Evolutionary conservation across 1,284 basidiomycete genomes (phyloP), one percentile per base, ranked within the genome.

Genomic region (Heterobasidion parviporum): DNA sequence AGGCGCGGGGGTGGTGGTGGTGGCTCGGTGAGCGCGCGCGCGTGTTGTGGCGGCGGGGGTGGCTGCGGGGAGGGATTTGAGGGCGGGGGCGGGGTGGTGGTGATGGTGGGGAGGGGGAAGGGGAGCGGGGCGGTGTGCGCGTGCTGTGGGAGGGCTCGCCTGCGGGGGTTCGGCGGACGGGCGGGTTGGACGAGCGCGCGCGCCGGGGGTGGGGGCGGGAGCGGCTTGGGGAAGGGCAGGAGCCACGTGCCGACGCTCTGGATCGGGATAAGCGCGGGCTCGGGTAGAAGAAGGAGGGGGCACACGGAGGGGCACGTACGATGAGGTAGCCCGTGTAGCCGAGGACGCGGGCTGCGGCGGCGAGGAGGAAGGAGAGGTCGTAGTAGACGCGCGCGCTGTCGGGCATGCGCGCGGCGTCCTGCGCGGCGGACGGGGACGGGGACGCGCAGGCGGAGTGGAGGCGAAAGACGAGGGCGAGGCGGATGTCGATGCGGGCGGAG

Each of bases 241-340:
- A 60, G 54, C 55, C 53, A 60, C 26, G 59, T 52, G 46, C 57
- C 14, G 38, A 41, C 38, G 38, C 9, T 45, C 51, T 2, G 55
- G 36, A 3, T 45, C 53, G 7, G 49, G n/a, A 5, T 60, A 8
- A 44, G 18, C 32, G 41, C 10, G 38, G 8, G 38, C 26, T 45
- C 9, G 35, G 38, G 38, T 53, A 7, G 26, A 26, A 3, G 26
- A 26, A 26, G 26, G 26, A 5, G 26, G 26, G 26, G 26, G 26
- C 26, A 5, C 26, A 5, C 26, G 26, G 3, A 26, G 32, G 15
- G 15, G 2, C 12, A 55, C 59, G 34, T 46, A 60, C 59, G 49
- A 53, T 44, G 7, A 55, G 43, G 41, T 60, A 57, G 9, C 59
- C 59, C 6, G 54, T 52, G 54, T 48, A 53, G 20, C 59, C 59